Conservation (phyloP, 805 yeast genomes). For the Osmozyma mogii region DNA sequence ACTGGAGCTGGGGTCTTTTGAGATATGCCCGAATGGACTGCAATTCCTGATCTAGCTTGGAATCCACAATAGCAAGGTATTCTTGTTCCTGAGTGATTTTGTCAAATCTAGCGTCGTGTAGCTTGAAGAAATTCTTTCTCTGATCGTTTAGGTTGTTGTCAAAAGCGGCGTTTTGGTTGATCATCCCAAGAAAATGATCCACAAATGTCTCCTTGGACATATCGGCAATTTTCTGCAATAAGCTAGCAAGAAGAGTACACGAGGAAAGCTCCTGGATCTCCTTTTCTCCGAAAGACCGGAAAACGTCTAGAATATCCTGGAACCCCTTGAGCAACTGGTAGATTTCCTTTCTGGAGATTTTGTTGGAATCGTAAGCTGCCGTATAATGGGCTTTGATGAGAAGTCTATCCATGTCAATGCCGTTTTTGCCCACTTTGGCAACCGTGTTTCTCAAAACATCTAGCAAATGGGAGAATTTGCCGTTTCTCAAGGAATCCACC, state of each 20-base stretch:
- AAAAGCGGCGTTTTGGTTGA: constrained; percentile 45
- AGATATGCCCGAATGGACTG: constrained; percentile 34
- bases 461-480: constrained; percentile 23
- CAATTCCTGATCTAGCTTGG: constrained; percentile 47
- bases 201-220: constrained; percentile 24
- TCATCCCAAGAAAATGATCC: constrained; percentile 36
- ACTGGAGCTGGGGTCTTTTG: constrained; percentile 51
- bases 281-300: constrained; percentile 10
- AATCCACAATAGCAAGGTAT: constrained; percentile 37
- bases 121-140: constrained; percentile 36
- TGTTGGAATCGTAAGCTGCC: constrained; percentile 18
- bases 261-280: constrained; percentile 14
- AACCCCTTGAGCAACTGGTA: constrained; percentile 45
- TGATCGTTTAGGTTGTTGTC: constrained; percentile 42
- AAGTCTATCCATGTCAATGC: constrained; percentile 53
- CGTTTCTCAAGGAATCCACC: constrained; percentile 20
- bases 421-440: constrained; percentile 18
- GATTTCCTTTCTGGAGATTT: constrained; percentile 52
- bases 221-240: constrained; percentile 32
- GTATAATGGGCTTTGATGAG: constrained; percentile 55
- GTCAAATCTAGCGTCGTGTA: constrained; percentile 26
- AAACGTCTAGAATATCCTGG: constrained; percentile 21
- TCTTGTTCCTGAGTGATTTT: constrained; percentile 28
- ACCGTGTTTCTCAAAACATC: constrained; percentile 24
- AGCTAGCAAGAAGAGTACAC: constrained; percentile 25